Evolutionary conservation across 768 basidiomycete genomes (phyloP).

Genomic region (Trametes cingulata): DNA sequence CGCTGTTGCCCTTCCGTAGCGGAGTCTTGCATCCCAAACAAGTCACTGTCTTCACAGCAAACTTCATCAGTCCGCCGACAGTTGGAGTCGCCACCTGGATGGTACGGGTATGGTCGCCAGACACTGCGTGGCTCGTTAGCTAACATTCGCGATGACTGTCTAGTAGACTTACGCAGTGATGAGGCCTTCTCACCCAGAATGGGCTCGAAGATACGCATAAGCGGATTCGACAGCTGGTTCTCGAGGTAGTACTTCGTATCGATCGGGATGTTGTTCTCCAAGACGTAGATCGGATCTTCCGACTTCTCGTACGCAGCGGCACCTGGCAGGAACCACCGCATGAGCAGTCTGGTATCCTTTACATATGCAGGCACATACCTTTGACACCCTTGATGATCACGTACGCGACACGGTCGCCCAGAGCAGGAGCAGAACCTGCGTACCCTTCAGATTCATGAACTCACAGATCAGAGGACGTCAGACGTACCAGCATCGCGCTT

Average conservation of each 20-base stretch:
- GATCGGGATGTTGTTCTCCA: constrained; percentile 97
- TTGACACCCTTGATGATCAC: constrained; percentile 97
- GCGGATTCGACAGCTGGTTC: constrained; percentile 94
- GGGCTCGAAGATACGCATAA: constrained; percentile 97
- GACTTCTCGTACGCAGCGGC: constrained; percentile 99
- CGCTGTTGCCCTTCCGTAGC: constrained; percentile 73
- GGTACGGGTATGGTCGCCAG: constrained; percentile 93
- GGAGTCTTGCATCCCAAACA: constrained; percentile 96
- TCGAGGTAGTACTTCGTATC: constrained; percentile 98
- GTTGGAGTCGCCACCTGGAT: constrained; percentile 97
- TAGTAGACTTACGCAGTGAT: constrained; percentile 63
- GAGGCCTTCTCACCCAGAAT: constrained; percentile 91
- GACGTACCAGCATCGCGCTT: constrained; percentile 84
- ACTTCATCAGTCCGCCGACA: constrained; percentile 97
- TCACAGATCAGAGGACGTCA: not conserved
- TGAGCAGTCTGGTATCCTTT: not conserved
- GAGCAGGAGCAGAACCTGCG: constrained; percentile 89
- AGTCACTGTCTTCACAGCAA: constrained; percentile 92
- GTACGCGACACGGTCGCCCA: constrained; percentile 98
- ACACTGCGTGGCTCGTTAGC: constrained; percentile 52
- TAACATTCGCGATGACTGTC: constrained; percentile 2
- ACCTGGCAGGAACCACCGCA: constrained; percentile 44
- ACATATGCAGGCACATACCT: constrained; percentile 43
- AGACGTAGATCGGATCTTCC: constrained; percentile 94
- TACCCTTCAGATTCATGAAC: not conserved